phyloP scores from a whole-genome alignment of 2,329 filamentous ascomycete genomes.

The Bipolaris cookei region DNA sequence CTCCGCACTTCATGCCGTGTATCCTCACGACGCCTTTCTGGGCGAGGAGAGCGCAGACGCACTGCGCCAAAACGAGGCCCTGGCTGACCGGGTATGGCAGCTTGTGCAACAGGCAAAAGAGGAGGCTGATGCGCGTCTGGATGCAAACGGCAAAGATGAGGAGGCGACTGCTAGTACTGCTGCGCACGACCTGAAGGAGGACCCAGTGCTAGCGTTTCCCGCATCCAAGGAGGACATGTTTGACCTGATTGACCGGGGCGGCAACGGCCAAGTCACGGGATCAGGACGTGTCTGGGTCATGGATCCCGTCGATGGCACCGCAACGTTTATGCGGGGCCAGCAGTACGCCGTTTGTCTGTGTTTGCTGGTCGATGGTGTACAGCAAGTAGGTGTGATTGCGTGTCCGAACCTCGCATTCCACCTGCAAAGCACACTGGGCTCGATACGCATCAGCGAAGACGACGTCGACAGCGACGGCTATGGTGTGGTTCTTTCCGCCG shows the following conservation, averaged over 20 bases:
- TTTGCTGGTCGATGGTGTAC: slow-evolving; percentile 62
- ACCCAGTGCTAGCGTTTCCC: slow-evolving; percentile 43
- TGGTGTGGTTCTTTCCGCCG: slow-evolving; percentile 55
- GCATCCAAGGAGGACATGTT: slow-evolving; percentile 62
- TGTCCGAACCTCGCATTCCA: slow-evolving; percentile 65
- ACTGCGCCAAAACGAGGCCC: slow-evolving; percentile 56
- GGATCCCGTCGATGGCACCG: slow-evolving; percentile 70
- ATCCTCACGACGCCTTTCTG: slow-evolving; percentile 64
- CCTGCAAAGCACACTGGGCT: slow-evolving; percentile 26
- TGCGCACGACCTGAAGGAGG: slow-evolving; percentile 2
- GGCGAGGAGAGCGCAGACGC: slow-evolving; percentile 66
- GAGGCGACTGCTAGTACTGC: slow-evolving; percentile 23
- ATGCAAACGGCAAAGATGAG: slow-evolving; percentile 33
- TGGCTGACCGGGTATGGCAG: slow-evolving; percentile 63
- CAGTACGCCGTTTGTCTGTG: slow-evolving; percentile 69
- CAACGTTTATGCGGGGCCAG: slow-evolving; percentile 65
- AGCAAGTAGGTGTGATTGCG: slow-evolving; percentile 65
- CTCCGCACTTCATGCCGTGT: slow-evolving; percentile 59
- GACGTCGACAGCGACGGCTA: slow-evolving; percentile 53
- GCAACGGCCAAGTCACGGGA: slow-evolving; percentile 56
- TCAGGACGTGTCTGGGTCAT: slow-evolving; percentile 64
- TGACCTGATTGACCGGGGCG: slow-evolving; percentile 66
- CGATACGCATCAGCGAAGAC: slow-evolving; percentile 43
- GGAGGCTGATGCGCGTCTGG: slow-evolving; percentile 35
- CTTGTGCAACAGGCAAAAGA: slow-evolving; percentile 53